Base-by-base conservation (phyloP, 2,329 filamentous ascomycete species). In the Exophiala viscosa region DNA sequence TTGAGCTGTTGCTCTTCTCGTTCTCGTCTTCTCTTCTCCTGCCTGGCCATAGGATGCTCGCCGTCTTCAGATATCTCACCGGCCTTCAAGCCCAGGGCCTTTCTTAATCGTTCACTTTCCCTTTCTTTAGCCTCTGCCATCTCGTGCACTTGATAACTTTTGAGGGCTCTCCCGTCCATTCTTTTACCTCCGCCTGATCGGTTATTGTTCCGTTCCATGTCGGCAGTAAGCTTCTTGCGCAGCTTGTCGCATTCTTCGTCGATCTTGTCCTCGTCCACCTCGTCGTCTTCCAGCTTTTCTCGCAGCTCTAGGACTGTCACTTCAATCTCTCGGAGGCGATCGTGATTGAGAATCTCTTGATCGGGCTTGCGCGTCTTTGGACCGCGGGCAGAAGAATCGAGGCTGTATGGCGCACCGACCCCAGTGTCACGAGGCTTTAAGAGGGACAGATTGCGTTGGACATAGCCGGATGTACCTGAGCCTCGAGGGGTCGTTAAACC, bases 391-490 rank as follows among this genome's bases (percentile, higher is more conserved):
- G 64, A 60, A 2, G 60, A 50, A 17, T 56, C 53, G 6, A 58
- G 57, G 23, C 65, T 53, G 71, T 95, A 96, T 0, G 90, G 91
- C 14, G 85, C 84, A 54, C 77, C 80, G 64, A 83, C 81, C 44
- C 70, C 71, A 20, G 66, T 57, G 73, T 95, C 90, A 73, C 92
- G 90, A 28, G 88, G 90, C 67, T 81, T 84, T 63, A 96, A 84
- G 67, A 92, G 85, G 14, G 93, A 93, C 33, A 90, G 83, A 75
- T 97, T 99, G 71, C 90, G 89, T 73, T 97, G 92, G 51, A 99
- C 92, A 70, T 97, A 97, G 68, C 93, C 93, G 1, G 92, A 97
- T 52, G 93, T 99, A 43, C 93, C 93, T 68, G 88, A 95, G 62
- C 93, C 93, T 66, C 93, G 86, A 2, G 93, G 93, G 3, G 93